Base-by-base conservation (phyloP, 805 yeast species). In the Nakazawaea holstii region DNA sequence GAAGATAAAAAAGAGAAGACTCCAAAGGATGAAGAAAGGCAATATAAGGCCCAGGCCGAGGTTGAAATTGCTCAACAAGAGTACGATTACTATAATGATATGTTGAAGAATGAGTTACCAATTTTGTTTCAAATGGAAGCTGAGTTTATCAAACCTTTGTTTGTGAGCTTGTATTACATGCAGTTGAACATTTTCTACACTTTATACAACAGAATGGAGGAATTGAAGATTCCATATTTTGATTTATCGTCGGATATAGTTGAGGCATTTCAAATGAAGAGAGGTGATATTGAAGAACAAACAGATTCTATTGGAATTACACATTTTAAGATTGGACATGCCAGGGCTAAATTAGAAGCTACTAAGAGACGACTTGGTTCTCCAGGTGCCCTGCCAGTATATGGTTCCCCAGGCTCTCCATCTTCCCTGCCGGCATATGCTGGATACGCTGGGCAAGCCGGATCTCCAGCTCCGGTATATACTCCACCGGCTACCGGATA, bases 181-280 rank as follows among this genome's bases (percentile, higher is more conserved):
- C 99, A 94, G 72, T 78, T 94, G 72, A 94, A 94, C 71, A 89
- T 94, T 49, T 94, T 91, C 67, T 94, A 94, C 75, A 90, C 97
- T 1, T 73, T 94, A 52, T 91, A 87, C 72, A 84, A 77, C 61
- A 79, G 87, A 58, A 87, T 92, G 88, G 96, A 92, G 68, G 96
- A 88, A 62, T 82, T 92, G 87, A 90, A 94, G 70, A 94, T 94
- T 55, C 97, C 97, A 13, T 94, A 94, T 69, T 94, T 94, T 67
- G 95, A 94, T 63, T 73, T 94, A 61, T 73, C 79, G 43, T 75
- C 87, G 39, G 98, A 90, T 62, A 87, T 94, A 53, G 74, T 86
- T 46, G 92, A 87, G 62, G 84, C 91, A 3, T 94, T 84, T 67
- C 66, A 64, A 30, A 73, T 72, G 53, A 94, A 94, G 70, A 82